Conservation (phyloP, 352 stramenopile genomes). For the Phytophthora pseudosyringae region DNA sequence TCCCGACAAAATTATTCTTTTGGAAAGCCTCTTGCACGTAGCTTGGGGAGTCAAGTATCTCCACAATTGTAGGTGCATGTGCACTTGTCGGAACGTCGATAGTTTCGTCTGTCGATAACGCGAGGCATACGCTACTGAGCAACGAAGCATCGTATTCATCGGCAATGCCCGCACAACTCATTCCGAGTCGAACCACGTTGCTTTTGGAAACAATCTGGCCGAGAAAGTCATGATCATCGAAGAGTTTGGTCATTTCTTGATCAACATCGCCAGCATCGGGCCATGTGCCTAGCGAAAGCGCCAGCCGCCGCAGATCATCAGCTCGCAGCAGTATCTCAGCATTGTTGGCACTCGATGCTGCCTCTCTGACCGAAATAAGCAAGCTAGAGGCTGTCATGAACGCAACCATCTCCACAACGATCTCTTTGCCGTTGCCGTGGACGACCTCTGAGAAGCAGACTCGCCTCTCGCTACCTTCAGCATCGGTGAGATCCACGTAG, state of each 20-base stretch:
- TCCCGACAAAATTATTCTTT: conserved; percentile 35
- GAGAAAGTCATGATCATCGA: conserved; percentile 48
- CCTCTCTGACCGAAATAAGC: conserved; percentile 26
- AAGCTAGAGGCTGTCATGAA: conserved; percentile 27
- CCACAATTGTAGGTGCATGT: conserved; percentile 5
- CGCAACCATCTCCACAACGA: conserved; percentile 32
- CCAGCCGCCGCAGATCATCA: conserved; percentile 31
- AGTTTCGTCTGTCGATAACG: conserved; percentile 1
- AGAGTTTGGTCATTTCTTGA: conserved; percentile 23
- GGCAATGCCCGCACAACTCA: conserved; percentile 16
- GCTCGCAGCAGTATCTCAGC: conserved; percentile 27
- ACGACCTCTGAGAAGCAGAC: conserved; percentile 35
- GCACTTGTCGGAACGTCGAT: conserved; percentile 2
- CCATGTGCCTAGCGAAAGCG: conserved; percentile 16
- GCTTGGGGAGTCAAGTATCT: conserved; percentile 18
- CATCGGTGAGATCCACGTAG: conserved; percentile 39
- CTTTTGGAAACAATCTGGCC: conserved; percentile 33
- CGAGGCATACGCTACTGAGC: neutral
- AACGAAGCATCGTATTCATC: conserved; percentile 1
- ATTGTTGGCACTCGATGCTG: neutral
- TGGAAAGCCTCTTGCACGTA: conserved; percentile 30
- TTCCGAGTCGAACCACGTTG: conserved; percentile 40
- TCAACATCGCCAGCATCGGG: neutral
- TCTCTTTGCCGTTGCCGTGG: conserved; percentile 7
- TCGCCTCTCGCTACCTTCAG: conserved; percentile 8